A percentile compares a stretch with the other conserved stretches of the same genome.
These are phyloP conservation scores for Claviceps monticola DNA, from an alignment of 2,329 filamentous ascomycete species.

Conservation along the genomic window DNA sequence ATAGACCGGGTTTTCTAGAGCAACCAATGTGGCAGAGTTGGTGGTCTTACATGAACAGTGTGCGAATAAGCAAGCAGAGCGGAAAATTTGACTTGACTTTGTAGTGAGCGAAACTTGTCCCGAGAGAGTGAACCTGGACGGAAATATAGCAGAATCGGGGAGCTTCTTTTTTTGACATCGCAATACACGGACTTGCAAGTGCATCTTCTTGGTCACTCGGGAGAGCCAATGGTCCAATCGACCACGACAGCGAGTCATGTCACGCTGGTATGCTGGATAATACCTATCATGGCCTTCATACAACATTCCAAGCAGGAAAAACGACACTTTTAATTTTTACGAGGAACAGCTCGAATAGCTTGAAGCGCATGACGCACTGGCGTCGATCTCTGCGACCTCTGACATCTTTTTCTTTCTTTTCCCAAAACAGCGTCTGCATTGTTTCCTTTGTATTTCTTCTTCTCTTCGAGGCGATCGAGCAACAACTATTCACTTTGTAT, in stretches of 20 bases:
- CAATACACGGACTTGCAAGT: too few relatives aligned
- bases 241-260: neutral
- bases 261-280: neutral
- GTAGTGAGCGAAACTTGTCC: neutral
- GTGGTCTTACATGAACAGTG: neutral
- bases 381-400: neutral
- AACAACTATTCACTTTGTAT: neutral
- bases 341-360: neutral
- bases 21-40: neutral
- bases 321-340: neutral
- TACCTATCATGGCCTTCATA: neutral
- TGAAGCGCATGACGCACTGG: neutral
- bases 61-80: neutral
- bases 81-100: neutral
- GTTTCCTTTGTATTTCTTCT: neutral
- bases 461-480: neutral
- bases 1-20: slow-evolving; percentile 22
- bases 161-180: too few relatives aligned
- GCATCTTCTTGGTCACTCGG: too few relatives aligned
- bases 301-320: neutral
- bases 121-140: too few relatives aligned
- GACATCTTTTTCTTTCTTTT: neutral
- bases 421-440: neutral
- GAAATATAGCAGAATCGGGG: too few relatives aligned
- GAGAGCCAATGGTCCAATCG: neutral